phyloP scores from a whole-genome alignment of 441 rosid species.

The Corymbia calophylla region DNA sequence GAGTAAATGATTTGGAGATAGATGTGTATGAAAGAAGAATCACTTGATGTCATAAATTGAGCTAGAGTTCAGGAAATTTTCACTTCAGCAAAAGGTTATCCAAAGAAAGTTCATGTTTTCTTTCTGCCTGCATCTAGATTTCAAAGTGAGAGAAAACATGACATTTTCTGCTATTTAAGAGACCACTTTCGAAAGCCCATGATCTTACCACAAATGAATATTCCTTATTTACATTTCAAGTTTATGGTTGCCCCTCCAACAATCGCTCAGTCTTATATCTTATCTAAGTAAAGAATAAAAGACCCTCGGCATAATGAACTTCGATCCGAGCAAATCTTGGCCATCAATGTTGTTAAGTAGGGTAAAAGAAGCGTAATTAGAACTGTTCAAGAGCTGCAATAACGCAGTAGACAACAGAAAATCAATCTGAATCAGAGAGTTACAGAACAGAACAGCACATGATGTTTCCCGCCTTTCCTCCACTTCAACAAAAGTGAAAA shows the following conservation, averaged over 20 bases:
- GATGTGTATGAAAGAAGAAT: not conserved
- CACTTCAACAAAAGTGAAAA: not conserved
- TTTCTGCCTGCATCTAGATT: not conserved
- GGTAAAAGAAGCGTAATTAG: not conserved
- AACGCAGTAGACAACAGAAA: not conserved
- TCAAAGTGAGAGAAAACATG: not conserved
- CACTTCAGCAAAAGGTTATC: not conserved
- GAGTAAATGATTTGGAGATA: not conserved
- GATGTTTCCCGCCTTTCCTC: not conserved
- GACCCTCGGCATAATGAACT: not conserved
- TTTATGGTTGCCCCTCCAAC: not conserved
- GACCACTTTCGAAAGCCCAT: not conserved
- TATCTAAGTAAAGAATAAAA: not conserved
- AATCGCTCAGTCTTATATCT: not conserved
- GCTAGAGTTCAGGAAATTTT: not conserved
- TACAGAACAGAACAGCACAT: not conserved
- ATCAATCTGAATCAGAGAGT: not conserved
- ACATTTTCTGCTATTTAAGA: not conserved
- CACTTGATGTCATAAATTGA: not conserved
- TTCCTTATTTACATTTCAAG: not conserved
- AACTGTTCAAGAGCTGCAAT: not conserved
- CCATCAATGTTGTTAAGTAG: not conserved
- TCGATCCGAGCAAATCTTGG: not conserved
- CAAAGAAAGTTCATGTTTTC: not conserved
- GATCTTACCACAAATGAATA: not conserved